Percentiles rank a stretch among this genome's conserved stretches.
Evolutionary conservation across 345 rosid species (phyloP).

Genomic region (Physaria fendleri): DNA sequence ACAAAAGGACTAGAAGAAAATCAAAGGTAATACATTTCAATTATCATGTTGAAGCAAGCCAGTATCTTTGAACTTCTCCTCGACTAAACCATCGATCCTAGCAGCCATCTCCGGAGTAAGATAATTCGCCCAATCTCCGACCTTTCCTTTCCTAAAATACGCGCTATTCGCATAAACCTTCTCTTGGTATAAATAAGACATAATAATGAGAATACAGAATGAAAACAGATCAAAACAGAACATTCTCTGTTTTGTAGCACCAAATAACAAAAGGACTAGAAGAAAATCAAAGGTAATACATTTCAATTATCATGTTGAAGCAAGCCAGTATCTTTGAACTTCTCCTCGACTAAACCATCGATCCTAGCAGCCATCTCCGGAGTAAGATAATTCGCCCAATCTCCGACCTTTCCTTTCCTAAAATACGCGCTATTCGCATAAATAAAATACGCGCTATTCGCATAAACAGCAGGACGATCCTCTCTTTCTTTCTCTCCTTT

Average conservation of each 20-base stretch:
- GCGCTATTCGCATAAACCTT: no score
- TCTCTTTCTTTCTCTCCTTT: constrained; percentile 19
- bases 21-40: not conserved
- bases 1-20: not conserved
- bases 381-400: constrained; percentile 35
- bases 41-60: constrained; percentile 28
- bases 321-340: constrained; percentile 32
- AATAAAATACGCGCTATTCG: constrained; percentile 23
- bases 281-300: not conserved
- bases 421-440: constrained; percentile 22
- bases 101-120: constrained; percentile 33
- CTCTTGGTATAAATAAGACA: constrained; percentile 7
- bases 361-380: constrained; percentile 36
- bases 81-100: constrained; percentile 26
- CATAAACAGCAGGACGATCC: constrained; percentile 16
- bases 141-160: constrained; percentile 35
- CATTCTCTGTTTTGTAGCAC: constrained; percentile 13
- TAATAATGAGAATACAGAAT: not conserved
- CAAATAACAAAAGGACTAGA: not conserved
- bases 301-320: constrained; percentile 18
- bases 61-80: constrained; percentile 29
- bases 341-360: constrained; percentile 24
- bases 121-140: constrained; percentile 41
- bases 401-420: constrained; percentile 41
- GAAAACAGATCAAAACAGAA: constrained; percentile 22